These are phyloP conservation scores for Herpotrichia juniperi DNA, from an alignment of 2,329 filamentous ascomycete genomes.

Conservation along the genomic window DNA sequence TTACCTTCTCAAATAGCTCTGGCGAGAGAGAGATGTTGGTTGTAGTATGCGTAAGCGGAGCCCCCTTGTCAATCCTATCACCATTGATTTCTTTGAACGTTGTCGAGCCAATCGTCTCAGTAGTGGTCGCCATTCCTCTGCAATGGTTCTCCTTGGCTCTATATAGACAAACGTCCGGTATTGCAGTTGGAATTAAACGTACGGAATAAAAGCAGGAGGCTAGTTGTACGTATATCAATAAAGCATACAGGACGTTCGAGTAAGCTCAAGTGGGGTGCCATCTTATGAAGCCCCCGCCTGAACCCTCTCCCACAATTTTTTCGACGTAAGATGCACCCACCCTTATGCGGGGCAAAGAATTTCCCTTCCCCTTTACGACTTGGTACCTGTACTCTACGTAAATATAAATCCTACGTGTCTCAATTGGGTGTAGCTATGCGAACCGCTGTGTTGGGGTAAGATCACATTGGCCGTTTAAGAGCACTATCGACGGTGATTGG, in stretches of 20 bases:
- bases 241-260: background rate
- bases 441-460: no score
- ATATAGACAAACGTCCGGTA: no score
- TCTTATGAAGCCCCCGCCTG: background rate
- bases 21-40: slow-evolving; percentile 36
- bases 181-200: no score
- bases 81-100: background rate
- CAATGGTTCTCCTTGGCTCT: background rate
- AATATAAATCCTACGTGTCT: background rate
- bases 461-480: background rate
- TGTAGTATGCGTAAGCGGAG: slow-evolving; percentile 23
- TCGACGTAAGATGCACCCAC: background rate
- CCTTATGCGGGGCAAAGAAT: background rate
- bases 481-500: background rate
- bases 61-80: slow-evolving; percentile 26
- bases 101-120: background rate
- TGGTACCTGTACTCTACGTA: no score
- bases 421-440: no score
- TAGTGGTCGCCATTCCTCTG: background rate
- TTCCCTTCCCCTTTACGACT: no score
- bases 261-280: background rate
- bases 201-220: no score
- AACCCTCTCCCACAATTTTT: background rate
- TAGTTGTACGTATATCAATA: no score
- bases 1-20: slow-evolving; percentile 35